A percentile compares a stretch with the other conserved stretches of the same genome.
These are phyloP conservation scores for Mycena vulgaris DNA, from an alignment of 768 basidiomycete species.

Conservation along the genomic window DNA sequence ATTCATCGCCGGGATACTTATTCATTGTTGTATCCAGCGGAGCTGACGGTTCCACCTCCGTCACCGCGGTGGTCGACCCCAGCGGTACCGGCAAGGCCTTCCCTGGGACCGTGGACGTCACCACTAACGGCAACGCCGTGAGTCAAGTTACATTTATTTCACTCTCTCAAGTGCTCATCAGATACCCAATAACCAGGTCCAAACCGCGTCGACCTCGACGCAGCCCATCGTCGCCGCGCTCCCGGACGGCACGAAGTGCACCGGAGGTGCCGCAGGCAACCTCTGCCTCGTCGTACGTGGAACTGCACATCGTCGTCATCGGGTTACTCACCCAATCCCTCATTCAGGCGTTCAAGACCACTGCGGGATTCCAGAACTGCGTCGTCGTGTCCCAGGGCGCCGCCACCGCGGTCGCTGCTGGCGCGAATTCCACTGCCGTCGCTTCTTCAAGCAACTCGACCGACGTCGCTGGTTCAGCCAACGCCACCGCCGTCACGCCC, in stretches of 20 bases:
- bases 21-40: neutral
- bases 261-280: constrained; percentile 21
- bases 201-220: neutral
- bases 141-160: neutral
- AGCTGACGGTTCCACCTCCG: constrained; percentile 4
- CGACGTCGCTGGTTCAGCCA: neutral
- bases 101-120: neutral
- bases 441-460: too few relatives aligned
- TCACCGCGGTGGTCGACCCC: neutral
- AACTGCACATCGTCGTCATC: neutral
- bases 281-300: constrained; percentile 19
- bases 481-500: neutral
- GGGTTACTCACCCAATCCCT: neutral
- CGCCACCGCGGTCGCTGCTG: neutral
- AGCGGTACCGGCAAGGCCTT: constrained; percentile 10
- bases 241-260: constrained; percentile 16
- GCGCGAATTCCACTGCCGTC: neutral
- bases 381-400: constrained; percentile 13
- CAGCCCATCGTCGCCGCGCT: neutral
- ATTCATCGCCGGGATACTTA: neutral
- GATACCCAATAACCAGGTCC: neutral
- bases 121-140: constrained; percentile 13
- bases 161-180: neutral
- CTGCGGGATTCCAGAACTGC: constrained; percentile 8
- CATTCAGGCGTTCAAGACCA: constrained; percentile 10